A percentile compares a stretch with the other conserved stretches of the same genome.
Evolutionary conservation across 768 basidiomycete species (phyloP).

Genomic region (Cyclocybe aegerita): DNA sequence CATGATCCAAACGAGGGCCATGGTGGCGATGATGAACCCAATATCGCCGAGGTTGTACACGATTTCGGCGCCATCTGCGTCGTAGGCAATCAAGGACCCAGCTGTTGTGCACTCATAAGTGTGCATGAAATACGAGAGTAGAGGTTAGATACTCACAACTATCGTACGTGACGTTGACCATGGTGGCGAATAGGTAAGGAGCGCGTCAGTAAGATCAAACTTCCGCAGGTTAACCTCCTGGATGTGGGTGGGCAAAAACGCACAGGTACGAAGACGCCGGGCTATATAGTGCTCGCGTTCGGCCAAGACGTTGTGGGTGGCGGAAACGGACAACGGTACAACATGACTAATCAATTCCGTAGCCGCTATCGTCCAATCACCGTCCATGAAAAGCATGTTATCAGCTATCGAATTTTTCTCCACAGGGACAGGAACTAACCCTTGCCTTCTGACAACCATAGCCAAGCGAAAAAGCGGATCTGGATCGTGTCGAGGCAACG

Average conservation of each 20-base stretch:
- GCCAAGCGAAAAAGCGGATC: too few relatives aligned
- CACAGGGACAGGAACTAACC: constrained; percentile 8
- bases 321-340: constrained; percentile 9
- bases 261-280: constrained; percentile 7
- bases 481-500: too few relatives aligned
- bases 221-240: background rate
- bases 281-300: background rate
- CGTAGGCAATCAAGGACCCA: constrained; percentile 32
- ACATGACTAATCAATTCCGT: constrained; percentile 7
- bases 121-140: background rate
- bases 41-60: constrained; percentile 52
- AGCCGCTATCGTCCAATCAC: constrained; percentile 21
- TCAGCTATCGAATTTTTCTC: constrained; percentile 7
- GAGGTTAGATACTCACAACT: constrained; percentile 15
- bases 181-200: constrained; percentile 9
- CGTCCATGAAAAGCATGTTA: constrained; percentile 1
- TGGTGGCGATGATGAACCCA: constrained; percentile 63
- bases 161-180: constrained; percentile 29
- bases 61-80: constrained; percentile 25
- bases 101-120: constrained; percentile 25
- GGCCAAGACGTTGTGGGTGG: too few relatives aligned
- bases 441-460: background rate
- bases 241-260: background rate
- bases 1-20: constrained; percentile 85
- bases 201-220: constrained; percentile 1